Evolutionary conservation across 257 asterid species (phyloP).

Genomic region (Penstemon davidsonii): DNA sequence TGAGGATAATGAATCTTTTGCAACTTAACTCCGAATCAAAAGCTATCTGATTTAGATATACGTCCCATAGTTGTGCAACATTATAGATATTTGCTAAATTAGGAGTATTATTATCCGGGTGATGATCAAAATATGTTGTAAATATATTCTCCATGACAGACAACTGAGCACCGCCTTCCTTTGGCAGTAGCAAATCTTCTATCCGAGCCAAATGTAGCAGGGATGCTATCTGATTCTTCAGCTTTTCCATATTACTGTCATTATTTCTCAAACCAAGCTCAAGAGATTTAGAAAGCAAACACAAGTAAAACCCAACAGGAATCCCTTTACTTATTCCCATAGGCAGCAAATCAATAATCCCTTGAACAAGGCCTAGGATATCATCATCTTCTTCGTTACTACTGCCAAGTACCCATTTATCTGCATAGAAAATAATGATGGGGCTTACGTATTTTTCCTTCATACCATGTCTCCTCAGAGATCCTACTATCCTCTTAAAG

Average conservation of each 20-base stretch:
- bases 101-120: slow-evolving; percentile 32
- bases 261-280: slow-evolving; percentile 40
- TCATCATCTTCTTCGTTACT: slow-evolving; percentile 26
- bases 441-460: slow-evolving; percentile 72
- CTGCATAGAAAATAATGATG: slow-evolving; percentile 55
- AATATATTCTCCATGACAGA: slow-evolving; percentile 54
- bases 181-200: slow-evolving; percentile 47
- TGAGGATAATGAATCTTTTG: slow-evolving; percentile 49
- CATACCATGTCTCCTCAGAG: slow-evolving; percentile 78
- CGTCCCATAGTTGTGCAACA: slow-evolving; percentile 67
- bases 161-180: slow-evolving; percentile 29
- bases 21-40: slow-evolving; percentile 39
- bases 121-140: slow-evolving; percentile 38
- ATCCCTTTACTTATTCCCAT: slow-evolving; percentile 41
- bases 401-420: slow-evolving; percentile 43
- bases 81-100: slow-evolving; percentile 26
- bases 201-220: slow-evolving; percentile 51
- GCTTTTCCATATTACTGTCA: slow-evolving; percentile 38
- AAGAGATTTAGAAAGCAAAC: slow-evolving; percentile 47
- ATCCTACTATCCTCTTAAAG: slow-evolving; percentile 62
- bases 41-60: slow-evolving; percentile 51
- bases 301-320: slow-evolving; percentile 68
- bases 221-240: slow-evolving; percentile 49
- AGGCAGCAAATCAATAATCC: slow-evolving; percentile 55
- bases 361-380: slow-evolving; percentile 37